Conservation (phyloP, 2,329 filamentous ascomycete species). For the Aspergillus awamori region DNA sequence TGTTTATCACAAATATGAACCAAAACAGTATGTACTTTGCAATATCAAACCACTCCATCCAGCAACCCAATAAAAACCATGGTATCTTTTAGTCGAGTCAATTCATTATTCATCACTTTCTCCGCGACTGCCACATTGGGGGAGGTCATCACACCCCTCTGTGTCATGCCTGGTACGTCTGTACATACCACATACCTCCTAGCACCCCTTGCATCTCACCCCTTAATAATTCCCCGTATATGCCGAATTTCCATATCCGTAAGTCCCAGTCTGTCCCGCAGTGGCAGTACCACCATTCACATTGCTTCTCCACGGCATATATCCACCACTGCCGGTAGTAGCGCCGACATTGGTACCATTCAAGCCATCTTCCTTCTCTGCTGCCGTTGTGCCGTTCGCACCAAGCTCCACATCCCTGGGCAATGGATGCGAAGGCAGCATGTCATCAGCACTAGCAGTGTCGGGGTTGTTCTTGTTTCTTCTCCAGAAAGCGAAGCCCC, state of each 20-base stretch:
- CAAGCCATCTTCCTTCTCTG: background rate
- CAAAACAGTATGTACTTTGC: no score
- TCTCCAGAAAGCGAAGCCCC: slow-evolving; percentile 36
- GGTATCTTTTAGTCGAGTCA: no score
- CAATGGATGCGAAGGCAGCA: slow-evolving; percentile 44
- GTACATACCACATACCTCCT: no score
- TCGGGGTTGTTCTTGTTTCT: slow-evolving; percentile 51
- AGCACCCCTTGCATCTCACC: background rate
- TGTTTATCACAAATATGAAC: no score
- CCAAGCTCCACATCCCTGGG: slow-evolving; percentile 43
- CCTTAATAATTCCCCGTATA: slow-evolving; percentile 36
- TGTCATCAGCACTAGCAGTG: slow-evolving; percentile 32
- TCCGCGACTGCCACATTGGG: no score
- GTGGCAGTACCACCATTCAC: background rate
- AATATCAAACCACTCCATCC: no score
- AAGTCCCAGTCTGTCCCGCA: slow-evolving; percentile 18
- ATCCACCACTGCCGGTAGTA: slow-evolving; percentile 15
- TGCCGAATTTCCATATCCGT: slow-evolving; percentile 36
- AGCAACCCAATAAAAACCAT: no score
- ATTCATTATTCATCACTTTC: no score
- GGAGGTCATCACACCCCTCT: background rate
- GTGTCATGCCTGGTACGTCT: background rate
- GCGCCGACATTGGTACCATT: background rate
- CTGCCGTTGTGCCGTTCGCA: slow-evolving; percentile 18
- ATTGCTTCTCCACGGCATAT: slow-evolving; percentile 30